phyloP scores from a whole-genome alignment of 495 filamentous ascomycete genomes.

The Symbiotaphrina buchneri region DNA sequence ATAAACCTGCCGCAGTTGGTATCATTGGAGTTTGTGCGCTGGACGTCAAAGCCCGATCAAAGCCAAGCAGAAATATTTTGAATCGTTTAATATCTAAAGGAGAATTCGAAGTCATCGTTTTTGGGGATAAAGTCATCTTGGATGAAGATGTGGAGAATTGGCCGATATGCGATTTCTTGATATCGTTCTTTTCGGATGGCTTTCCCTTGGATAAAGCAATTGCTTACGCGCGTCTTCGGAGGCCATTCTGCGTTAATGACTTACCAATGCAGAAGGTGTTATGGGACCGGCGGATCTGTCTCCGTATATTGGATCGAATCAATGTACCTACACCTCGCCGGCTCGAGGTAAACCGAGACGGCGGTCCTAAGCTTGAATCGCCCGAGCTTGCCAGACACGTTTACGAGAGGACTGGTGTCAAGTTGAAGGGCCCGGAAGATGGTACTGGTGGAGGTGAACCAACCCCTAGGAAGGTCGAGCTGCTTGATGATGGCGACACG shows the following conservation, averaged over 20 bases:
- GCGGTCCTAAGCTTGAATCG: constrained; percentile 59
- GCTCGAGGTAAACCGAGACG: constrained; percentile 87
- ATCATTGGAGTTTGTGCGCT: constrained; percentile 86
- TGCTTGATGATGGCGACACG: constrained; percentile 72
- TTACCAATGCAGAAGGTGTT: constrained; percentile 94
- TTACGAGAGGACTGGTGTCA: constrained; percentile 55
- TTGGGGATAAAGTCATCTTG: constrained; percentile 94
- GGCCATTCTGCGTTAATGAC: constrained; percentile 94
- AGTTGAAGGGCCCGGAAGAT: constrained; percentile 50
- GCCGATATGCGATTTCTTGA: constrained; percentile 66
- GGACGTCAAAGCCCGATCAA: constrained; percentile 88
- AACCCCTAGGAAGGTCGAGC: constrained; percentile 40
- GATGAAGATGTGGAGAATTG: constrained; percentile 60
- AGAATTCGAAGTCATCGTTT: constrained; percentile 90
- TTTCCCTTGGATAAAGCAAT: constrained; percentile 96
- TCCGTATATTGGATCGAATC: constrained; percentile 71
- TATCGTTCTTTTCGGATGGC: constrained; percentile 94
- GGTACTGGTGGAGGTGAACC: constrained; percentile 40
- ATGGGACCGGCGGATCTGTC: constrained; percentile 83
- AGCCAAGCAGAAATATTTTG: constrained; percentile 85
- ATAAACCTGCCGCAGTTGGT: constrained; percentile 18
- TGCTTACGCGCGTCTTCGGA: constrained; percentile 72
- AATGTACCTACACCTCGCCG: constrained; percentile 72
- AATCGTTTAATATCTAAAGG: constrained; percentile 74
- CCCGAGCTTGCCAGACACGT: constrained; percentile 57